Base-by-base conservation (phyloP, 2,329 filamentous ascomycete species). In the Microcera coccophila region DNA sequence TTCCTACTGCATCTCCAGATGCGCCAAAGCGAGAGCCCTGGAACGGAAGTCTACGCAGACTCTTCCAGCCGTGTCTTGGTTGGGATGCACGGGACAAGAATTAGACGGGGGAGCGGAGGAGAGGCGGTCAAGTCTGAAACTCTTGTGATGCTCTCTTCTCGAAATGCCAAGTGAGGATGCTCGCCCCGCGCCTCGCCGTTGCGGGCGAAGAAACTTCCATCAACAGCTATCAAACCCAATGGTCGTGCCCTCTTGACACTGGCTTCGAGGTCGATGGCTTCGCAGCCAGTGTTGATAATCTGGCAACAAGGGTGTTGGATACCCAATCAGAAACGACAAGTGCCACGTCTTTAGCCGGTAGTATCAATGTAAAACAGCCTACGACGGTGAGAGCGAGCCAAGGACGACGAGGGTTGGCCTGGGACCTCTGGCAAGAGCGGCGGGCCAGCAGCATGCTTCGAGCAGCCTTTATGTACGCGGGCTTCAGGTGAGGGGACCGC, bases 331-430 rank as follows among this genome's bases (percentile, higher is more conserved):
- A 47, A 48, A 35, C 45, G 47, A 44, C 53, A 50, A 49, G 53
- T 53, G 47, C 50, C 55, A 55, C 42, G 53, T 54, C 38, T 52
- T 44, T 38, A 49, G 43, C 47, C 53, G 42, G 38, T 52, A 52
- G 54, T 40, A 54, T 58, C 55, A 54, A 55, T 55, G 45, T 49
- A 55, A 57, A 58, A 58, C 53, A 48, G 45, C 50, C 53, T 54
- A 47, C 52, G 48, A 58, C 53, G 50, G 53, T 54, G 55, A 48
- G 45, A 45, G 42, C 49, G 44, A 55, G 45, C 43, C 49, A 37
- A 53, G 47, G 48, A 41, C 44, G 42, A 48, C 48, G 43, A 52
- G 41, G 49, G 48, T 49, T 58, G 55, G 45, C 47, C 50, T 49
- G 51, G 55, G 55, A 9, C 15, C n/a, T 15, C 15, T 57, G 51